Evolutionary conservation across 352 stramenopile species (phyloP).

Genomic region (Pythium scleroteichum): DNA sequence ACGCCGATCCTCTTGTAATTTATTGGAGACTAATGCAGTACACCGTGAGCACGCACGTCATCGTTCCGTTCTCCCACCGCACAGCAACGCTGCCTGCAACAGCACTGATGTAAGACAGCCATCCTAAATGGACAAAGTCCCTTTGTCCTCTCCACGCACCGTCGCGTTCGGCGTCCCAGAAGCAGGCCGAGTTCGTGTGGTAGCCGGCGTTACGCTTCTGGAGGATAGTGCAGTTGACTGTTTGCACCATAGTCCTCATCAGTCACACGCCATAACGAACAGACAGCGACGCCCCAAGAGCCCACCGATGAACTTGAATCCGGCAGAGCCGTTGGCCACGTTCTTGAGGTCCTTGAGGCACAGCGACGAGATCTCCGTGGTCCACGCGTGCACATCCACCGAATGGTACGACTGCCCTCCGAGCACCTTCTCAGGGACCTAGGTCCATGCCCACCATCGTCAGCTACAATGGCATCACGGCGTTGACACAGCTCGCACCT

Average conservation of each 20-base stretch:
- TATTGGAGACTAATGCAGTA: constrained; percentile 47
- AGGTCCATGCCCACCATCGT: neutral
- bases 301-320: constrained; percentile 89
- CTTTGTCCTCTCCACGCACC: too few species aligned
- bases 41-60: constrained; percentile 40
- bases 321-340: constrained; percentile 79
- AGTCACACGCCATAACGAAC: neutral
- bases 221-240: constrained; percentile 88
- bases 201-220: constrained; percentile 88
- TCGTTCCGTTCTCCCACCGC: constrained; percentile 36
- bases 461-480: neutral
- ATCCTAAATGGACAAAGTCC: too few species aligned
- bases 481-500: constrained; percentile 40
- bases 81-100: constrained; percentile 66
- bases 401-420: constrained; percentile 71
- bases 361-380: constrained; percentile 68
- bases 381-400: constrained; percentile 81
- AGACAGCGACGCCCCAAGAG: constrained; percentile 10
- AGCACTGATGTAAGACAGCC: too few species aligned
- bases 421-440: constrained; percentile 79
- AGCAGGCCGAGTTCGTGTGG: constrained; percentile 87
- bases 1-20: constrained; percentile 31
- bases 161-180: constrained; percentile 85
- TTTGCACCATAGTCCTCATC: neutral
- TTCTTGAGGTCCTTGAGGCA: constrained; percentile 85